Conservation (phyloP, 805 yeast genomes). For the Nakazawaea laoshanensis region DNA sequence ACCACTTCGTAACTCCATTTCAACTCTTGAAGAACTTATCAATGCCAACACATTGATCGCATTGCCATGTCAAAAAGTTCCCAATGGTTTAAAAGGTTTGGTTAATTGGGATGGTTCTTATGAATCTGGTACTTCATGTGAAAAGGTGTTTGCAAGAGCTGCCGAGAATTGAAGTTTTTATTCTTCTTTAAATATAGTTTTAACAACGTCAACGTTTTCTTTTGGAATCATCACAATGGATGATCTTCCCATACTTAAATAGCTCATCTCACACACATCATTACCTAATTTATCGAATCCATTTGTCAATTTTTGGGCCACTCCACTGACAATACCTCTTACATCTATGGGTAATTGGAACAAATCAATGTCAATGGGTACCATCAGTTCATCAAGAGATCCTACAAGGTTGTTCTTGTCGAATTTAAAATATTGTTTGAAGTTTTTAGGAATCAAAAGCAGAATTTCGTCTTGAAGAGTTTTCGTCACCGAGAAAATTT, state of each 20-base stretch:
- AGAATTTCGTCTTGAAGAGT: slow-evolving; percentile 44
- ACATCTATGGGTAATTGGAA: slow-evolving; percentile 45
- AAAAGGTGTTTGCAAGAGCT: too few species aligned
- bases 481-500: slow-evolving; percentile 43
- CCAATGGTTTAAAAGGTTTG: too few species aligned
- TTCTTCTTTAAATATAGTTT: slow-evolving; percentile 11
- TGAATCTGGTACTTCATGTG: too few species aligned
- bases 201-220: slow-evolving; percentile 32
- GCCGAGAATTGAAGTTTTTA: too few species aligned
- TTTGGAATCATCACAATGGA: slow-evolving; percentile 53
- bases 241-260: slow-evolving; percentile 51
- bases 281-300: slow-evolving; percentile 11
- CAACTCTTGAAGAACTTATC: too few species aligned
- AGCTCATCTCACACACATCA: slow-evolving; percentile 40
- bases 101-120: too few species aligned
- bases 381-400: slow-evolving; percentile 44
- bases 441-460: slow-evolving; percentile 34
- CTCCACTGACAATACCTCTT: slow-evolving; percentile 61
- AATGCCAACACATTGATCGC: too few species aligned
- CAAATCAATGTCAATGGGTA: slow-evolving; percentile 51
- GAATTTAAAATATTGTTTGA: slow-evolving; percentile 27
- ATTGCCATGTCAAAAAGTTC: too few species aligned
- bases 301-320: slow-evolving; percentile 42
- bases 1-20: too few species aligned
- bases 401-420: slow-evolving; percentile 38